Conservation (phyloP, 2,329 filamentous ascomycete species). For the Colletotrichum sidae region DNA sequence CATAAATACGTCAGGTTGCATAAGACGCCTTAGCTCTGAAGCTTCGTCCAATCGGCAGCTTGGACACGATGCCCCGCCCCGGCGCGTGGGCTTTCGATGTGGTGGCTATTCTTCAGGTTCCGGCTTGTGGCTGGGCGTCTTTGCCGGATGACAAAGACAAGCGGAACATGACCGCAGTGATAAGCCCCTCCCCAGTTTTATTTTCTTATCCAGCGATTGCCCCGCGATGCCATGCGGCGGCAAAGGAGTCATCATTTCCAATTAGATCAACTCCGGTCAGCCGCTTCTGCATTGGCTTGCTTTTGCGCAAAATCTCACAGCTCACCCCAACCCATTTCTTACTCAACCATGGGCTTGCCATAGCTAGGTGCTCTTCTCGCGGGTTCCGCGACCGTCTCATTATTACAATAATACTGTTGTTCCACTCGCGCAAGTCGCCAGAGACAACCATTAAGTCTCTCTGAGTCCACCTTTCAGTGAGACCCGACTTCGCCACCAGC, state of each 20-base stretch:
- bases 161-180: not conserved
- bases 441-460: no score
- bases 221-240: conserved; percentile 34
- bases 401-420: conserved; percentile 21
- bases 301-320: not conserved
- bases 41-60: conserved; percentile 27
- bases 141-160: no score
- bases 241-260: conserved; percentile 33
- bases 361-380: conserved; percentile 35
- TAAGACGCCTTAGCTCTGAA: not conserved
- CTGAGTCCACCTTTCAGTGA: no score
- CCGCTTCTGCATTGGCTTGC: conserved; percentile 9
- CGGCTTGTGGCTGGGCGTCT: conserved; percentile 11
- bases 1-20: conserved; percentile 35
- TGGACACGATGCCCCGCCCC: conserved; percentile 1
- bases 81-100: not conserved
- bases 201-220: conserved; percentile 14
- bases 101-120: conserved; percentile 13
- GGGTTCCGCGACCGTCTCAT: conserved; percentile 30
- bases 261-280: conserved; percentile 17
- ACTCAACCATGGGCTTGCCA: conserved; percentile 15
- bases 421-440: no score
- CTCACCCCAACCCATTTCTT: conserved; percentile 24
- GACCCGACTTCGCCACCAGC: not conserved
- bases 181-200: not conserved